A percentile compares a stretch with the other conserved stretches of the same genome.
Conservation (phyloP, 306 rosid species). For the Potentilla sterilis region DNA sequence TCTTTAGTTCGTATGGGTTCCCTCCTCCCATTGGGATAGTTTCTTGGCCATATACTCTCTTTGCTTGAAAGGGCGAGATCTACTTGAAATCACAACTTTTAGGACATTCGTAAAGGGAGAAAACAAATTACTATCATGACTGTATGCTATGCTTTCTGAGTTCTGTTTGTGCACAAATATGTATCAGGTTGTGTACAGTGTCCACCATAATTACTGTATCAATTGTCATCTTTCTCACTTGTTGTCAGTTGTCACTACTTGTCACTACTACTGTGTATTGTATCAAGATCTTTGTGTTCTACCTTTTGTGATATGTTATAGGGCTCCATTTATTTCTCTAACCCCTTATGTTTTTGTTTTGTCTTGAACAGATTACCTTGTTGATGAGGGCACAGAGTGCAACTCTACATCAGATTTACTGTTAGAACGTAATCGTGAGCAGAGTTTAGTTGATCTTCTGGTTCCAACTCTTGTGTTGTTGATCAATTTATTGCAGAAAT, state of each 20-base stretch:
- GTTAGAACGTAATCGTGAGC: constrained; percentile 85
- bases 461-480: constrained; percentile 77
- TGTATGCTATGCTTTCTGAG: neutral
- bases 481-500: constrained; percentile 70
- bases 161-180: neutral
- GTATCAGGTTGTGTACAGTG: neutral
- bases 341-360: constrained; percentile 27
- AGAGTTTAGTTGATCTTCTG: constrained; percentile 83
- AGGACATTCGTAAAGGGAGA: neutral
- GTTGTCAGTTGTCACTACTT: neutral
- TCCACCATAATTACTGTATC: neutral
- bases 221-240: neutral
- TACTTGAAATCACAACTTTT: neutral
- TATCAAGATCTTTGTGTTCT: neutral
- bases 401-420: constrained; percentile 88
- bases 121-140: neutral
- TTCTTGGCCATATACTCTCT: neutral
- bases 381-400: constrained; percentile 98
- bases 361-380: constrained; percentile 81
- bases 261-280: neutral
- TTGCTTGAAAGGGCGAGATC: neutral
- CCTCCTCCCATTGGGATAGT: neutral
- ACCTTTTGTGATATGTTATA: constrained; percentile 10
- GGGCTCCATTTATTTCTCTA: constrained; percentile 1
- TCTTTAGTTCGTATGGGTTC: neutral